Base-by-base conservation (phyloP, 1,139 yeast genomes). In the Blastobotrys persicus region DNA sequence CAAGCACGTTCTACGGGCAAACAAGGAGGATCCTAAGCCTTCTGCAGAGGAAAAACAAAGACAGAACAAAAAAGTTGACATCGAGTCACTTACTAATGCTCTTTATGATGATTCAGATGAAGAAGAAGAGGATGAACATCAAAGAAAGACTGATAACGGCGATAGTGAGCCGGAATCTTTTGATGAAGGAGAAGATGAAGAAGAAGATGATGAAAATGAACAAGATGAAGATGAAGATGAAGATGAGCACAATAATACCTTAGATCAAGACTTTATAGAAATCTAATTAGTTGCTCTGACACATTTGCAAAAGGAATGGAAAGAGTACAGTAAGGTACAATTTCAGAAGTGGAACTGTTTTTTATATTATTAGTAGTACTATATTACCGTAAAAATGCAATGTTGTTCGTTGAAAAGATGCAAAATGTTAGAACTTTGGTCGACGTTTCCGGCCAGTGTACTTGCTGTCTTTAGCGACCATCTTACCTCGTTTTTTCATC, bases 391-490 rank as follows among this genome's bases (percentile, higher is more conserved):
- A 17, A 2, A 23, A 3, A 3, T 41, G 38, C n/a, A 4, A 17
- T 34, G 38, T 14, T 34, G 38, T 11, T 16, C 16, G 18, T 12
- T 34, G 20, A 13, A 11, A 19, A n/a, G 14, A 23, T 35, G 38
- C 20, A 23, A 23, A 23, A 9, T 5, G 9, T 16, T 33, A 17
- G 12, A 32, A 17, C 18, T 31, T 32, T 42, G 44, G 44, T 19
- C 44, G 38, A 28, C 99, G 84, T 76, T 85, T 85, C 71, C 99
- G 81, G 41, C 95, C 98, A 2, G 98, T 88, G 69, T 84, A 92
- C 66, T 85, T 88, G 50, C 96, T 86, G 66, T 92, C 98, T 55
- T 77, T 77, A 2, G 98, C 96, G 13, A 91, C 97, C 42, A 72
- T 74, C 65, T 86, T 86, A 51, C 98, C 98, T 65, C 98, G 81